Evolutionary conservation across 192 early-diverging fungal species (phyloP), one percentile per base, ranked within the genome.

Genomic region (Coemansia sp.): DNA sequence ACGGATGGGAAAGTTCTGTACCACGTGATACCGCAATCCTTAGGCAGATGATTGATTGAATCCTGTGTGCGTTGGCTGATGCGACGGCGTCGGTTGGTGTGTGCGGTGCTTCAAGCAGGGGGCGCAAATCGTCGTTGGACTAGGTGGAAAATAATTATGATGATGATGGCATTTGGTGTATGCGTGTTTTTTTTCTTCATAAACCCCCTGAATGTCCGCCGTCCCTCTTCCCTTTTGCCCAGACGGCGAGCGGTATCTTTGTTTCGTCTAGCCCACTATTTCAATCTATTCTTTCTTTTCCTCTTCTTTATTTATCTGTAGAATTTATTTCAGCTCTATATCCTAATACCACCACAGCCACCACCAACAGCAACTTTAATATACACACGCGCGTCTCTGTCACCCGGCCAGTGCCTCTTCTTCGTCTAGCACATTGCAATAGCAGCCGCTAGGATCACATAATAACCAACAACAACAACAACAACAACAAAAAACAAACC

Each of bases 11-110:
- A 54, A 50, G 12, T 25, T 20, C 22, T 54, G 20, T 54, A 13
- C 51, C 51, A 54, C 51, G 22, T 54, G 51, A 54, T 25, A 54
- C 51, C 51, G 51, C 51, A 54, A 54, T 22, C 7, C 51, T 9
- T 19, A 22, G 5, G 8, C 19, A 25, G 13, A 10, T 25, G 25
- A 50, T 7, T 11, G 17, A 19, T 54, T 20, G 19, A 25, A 17
- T 17, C 16, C n/a, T 17, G 7, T 50, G 48, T 17, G 48, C 48
- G 44, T 45, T 45, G 44, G 44, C 44, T 45, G 44, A 45, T 45
- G 44, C 44, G 13, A 14, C 4, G 13, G 13, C 4, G 44, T 9
- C 32, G 32, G 32, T 32, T 32, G 13, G 44, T 45, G 44, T 45
- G 44, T 45, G 44, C 13, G 13, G 44, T 32, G 32, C 32, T 32